A percentile compares a stretch with the other conserved stretches of the same genome.
These are phyloP conservation scores for Beauveria scarabaeidicola DNA, from an alignment of 2,329 filamentous ascomycete genomes.

Conservation along the genomic window DNA sequence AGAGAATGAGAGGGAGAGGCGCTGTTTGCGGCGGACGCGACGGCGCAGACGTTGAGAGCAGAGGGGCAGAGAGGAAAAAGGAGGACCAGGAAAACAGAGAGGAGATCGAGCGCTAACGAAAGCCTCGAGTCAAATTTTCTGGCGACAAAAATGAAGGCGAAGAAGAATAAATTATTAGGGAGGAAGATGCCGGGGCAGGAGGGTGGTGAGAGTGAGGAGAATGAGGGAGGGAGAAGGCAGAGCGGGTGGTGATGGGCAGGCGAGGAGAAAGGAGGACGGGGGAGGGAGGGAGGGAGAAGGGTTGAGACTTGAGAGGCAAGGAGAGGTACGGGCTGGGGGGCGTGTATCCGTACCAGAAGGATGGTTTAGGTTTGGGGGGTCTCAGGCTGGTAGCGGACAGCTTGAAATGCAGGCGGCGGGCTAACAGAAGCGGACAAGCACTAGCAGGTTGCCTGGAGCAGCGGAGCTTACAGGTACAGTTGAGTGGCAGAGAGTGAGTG, in stretches of 20 bases:
- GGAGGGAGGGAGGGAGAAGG: not conserved
- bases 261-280: not conserved
- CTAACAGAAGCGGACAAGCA: not conserved
- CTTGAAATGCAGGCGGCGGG: not conserved
- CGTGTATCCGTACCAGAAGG: not conserved
- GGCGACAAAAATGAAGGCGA: conserved; percentile 14
- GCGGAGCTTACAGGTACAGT: not conserved
- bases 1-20: not conserved
- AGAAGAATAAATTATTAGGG: conserved; percentile 15
- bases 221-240: conserved; percentile 12
- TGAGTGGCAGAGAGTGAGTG: not conserved
- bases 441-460: not conserved
- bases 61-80: conserved; percentile 1
- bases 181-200: conserved; percentile 12
- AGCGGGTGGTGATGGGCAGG: conserved; percentile 7
- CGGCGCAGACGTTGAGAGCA: not conserved
- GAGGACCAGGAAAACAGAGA: conserved; percentile 11
- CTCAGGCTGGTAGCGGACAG: not conserved
- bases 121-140: conserved; percentile 29
- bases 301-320: not conserved
- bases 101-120: conserved; percentile 41
- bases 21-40: not conserved
- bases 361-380: conserved; percentile 3
- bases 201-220: conserved; percentile 12
- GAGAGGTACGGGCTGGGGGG: not conserved